Percentiles rank a stretch among this genome's conserved stretches.
Conservation (phyloP, 805 yeast genomes). For the Pichia exigua region DNA sequence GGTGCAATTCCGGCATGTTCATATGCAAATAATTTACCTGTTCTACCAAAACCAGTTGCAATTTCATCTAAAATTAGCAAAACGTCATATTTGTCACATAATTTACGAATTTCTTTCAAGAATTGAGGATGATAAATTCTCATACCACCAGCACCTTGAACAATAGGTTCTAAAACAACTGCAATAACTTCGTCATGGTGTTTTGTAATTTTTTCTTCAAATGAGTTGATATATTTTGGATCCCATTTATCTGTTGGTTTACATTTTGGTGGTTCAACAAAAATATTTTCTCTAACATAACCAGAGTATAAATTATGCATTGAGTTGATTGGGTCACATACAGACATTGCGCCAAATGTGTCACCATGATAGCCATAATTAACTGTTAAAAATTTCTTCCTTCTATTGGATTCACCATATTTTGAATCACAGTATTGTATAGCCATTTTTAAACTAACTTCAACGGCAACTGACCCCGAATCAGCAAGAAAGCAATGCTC, state of each 20-base stretch:
- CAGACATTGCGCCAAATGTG: constrained; percentile 10
- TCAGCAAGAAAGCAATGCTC: constrained; percentile 7
- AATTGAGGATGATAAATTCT: constrained; percentile 8
- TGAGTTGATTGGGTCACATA: constrained; percentile 7
- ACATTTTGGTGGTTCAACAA: constrained; percentile 6
- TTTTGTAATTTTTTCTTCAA: constrained; percentile 1
- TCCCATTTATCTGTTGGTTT: constrained; percentile 3
- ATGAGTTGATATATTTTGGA: constrained; percentile 1
- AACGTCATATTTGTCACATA: constrained; percentile 43
- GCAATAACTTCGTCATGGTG: constrained; percentile 11
- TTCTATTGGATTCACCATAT: background rate
- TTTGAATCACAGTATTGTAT: constrained; percentile 7
- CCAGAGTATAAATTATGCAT: constrained; percentile 9
- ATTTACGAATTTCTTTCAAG: constrained; percentile 24
- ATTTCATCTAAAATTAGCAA: constrained; percentile 44
- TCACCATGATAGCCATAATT: constrained; percentile 10
- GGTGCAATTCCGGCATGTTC: constrained; percentile 38
- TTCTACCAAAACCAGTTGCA: constrained; percentile 49
- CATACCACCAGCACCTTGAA: constrained; percentile 19
- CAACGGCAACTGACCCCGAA: constrained; percentile 8
- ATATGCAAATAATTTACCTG: constrained; percentile 42
- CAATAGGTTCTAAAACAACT: constrained; percentile 15
- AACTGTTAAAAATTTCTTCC: constrained; percentile 2
- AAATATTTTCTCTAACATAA: constrained; percentile 7
- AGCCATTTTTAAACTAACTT: constrained; percentile 8